Percentiles rank a stretch among this genome's conserved stretches.
These are phyloP conservation scores for Pseudocercospora crystallina DNA, from an alignment of 2,329 filamentous ascomycete genomes.

Conservation along the genomic window DNA sequence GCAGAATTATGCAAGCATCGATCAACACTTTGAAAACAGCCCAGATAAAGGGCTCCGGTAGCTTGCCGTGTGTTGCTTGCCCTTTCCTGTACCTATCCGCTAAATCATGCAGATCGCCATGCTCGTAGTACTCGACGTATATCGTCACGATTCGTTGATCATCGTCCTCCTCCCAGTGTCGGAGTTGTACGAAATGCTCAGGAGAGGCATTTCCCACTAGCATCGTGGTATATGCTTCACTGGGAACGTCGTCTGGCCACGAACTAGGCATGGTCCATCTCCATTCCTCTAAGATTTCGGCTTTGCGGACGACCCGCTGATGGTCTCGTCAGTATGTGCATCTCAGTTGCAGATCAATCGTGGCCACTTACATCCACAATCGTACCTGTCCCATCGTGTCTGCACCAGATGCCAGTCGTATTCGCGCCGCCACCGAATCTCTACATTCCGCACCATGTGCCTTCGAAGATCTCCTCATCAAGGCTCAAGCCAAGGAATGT, in stretches of 20 bases:
- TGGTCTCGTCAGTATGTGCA: neutral
- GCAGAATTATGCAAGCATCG: neutral
- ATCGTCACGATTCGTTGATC: neutral
- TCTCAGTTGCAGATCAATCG: neutral
- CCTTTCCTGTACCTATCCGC: neutral
- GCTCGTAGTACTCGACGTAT: neutral
- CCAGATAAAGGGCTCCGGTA: slow-evolving; percentile 1
- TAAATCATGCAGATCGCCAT: neutral
- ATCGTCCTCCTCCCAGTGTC: neutral
- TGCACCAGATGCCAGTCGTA: neutral
- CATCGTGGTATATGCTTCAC: neutral
- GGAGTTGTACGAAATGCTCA: neutral
- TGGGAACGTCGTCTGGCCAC: neutral
- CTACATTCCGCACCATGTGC: neutral
- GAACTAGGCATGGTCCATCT: neutral
- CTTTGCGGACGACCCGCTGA: slow-evolving; percentile 1
- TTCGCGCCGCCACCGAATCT: neutral
- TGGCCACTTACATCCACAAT: neutral
- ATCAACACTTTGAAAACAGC: neutral
- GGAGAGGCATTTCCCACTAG: neutral
- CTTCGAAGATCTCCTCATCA: too few relatives aligned
- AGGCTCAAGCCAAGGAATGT: too few relatives aligned
- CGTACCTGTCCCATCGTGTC: neutral
- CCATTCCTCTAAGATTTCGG: neutral
- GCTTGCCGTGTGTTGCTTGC: too few relatives aligned